These are phyloP conservation scores for Hanseniaspora gamundiae DNA, from an alignment of 1,139 yeast genomes.

Conservation along the genomic window DNA sequence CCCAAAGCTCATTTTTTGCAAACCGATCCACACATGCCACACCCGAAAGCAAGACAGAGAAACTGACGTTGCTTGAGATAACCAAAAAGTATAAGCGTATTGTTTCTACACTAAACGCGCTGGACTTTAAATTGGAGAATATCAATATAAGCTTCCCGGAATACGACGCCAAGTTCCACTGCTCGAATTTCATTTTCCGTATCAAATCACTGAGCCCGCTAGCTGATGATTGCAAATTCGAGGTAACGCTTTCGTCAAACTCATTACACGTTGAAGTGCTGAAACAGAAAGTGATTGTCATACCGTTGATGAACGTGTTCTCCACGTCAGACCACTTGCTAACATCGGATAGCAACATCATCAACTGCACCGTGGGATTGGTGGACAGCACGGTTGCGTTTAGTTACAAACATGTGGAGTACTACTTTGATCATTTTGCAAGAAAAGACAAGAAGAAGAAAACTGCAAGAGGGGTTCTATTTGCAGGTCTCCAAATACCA, in stretches of 20 bases:
- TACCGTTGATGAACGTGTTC: conserved; percentile 20
- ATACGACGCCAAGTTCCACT: conserved; percentile 9
- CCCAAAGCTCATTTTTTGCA: too few relatives aligned
- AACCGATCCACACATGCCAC: too few relatives aligned
- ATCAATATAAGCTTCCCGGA: conserved; percentile 10
- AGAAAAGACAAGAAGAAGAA: background rate
- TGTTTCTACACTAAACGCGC: conserved; percentile 9
- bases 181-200: conserved; percentile 19
- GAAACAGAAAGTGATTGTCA: conserved; percentile 13
- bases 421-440: conserved; percentile 4
- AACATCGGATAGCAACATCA: conserved; percentile 11
- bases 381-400: conserved; percentile 20
- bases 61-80: conserved; percentile 1
- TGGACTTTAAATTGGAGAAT: conserved; percentile 22
- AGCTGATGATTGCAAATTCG: conserved; percentile 15
- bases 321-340: conserved; percentile 18
- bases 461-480: background rate
- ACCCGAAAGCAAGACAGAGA: conserved; percentile 2
- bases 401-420: conserved; percentile 14
- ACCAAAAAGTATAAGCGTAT: background rate
- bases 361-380: conserved; percentile 17
- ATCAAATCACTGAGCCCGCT: conserved; percentile 14
- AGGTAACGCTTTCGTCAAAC: conserved; percentile 20
- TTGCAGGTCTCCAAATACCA: background rate
- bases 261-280: conserved; percentile 13